These are phyloP conservation scores for Phytopythium cucurbitacearum DNA, from an alignment of 352 stramenopile genomes.

Conservation along the genomic window DNA sequence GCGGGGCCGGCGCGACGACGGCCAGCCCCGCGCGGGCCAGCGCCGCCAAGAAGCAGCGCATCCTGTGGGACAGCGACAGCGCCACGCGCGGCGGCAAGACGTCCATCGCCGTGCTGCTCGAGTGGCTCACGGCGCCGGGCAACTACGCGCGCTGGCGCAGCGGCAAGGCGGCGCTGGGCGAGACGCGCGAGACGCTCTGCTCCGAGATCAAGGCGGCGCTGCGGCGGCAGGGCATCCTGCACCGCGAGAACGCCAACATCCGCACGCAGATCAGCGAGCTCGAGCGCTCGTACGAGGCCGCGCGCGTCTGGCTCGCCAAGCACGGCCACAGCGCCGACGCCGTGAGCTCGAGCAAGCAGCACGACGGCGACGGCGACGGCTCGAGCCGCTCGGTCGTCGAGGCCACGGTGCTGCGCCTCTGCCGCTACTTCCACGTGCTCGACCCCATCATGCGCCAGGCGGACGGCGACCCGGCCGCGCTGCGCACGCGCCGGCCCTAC, in stretches of 20 bases:
- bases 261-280: slow-evolving; percentile 78
- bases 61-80: slow-evolving; percentile 76
- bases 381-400: slow-evolving; percentile 23
- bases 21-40: background rate
- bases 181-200: slow-evolving; percentile 69
- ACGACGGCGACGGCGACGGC: slow-evolving; percentile 6
- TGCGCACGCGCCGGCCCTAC: slow-evolving; percentile 23
- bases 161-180: slow-evolving; percentile 58
- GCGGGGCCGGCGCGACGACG: too few species aligned
- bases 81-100: slow-evolving; percentile 61
- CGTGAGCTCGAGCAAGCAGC: slow-evolving; percentile 14
- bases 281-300: slow-evolving; percentile 54
- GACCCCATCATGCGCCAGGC: slow-evolving; percentile 49
- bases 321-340: slow-evolving; percentile 27
- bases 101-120: slow-evolving; percentile 61
- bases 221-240: slow-evolving; percentile 52
- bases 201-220: slow-evolving; percentile 68
- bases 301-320: slow-evolving; percentile 48
- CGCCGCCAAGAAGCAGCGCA: slow-evolving; percentile 46
- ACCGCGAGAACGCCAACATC: slow-evolving; percentile 78
- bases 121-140: slow-evolving; percentile 54
- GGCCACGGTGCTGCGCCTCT: slow-evolving; percentile 51
- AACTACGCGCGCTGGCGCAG: slow-evolving; percentile 70
- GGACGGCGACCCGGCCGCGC: slow-evolving; percentile 14
- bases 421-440: slow-evolving; percentile 67